Percentiles rank a stretch among this genome's conserved stretches.
phyloP scores from a whole-genome alignment of 1,139 yeast species.

The Zygosaccharomyces sapae region DNA sequence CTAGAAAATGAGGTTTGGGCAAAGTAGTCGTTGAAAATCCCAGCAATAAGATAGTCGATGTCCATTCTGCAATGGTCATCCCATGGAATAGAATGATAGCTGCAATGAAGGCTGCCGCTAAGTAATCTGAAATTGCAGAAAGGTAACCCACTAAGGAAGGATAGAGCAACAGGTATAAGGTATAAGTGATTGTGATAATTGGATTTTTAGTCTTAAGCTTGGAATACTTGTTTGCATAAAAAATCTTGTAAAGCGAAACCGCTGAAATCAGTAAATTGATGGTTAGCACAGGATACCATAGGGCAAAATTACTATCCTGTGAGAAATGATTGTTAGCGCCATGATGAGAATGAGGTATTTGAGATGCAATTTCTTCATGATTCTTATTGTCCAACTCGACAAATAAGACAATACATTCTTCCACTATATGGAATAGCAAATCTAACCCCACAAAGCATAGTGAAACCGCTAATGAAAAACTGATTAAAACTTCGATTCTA shows the following conservation, averaged over 20 bases:
- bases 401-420: conserved; percentile 57
- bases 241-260: conserved; percentile 38
- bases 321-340: conserved; percentile 30
- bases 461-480: conserved; percentile 82
- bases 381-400: conserved; percentile 40
- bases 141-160: conserved; percentile 25
- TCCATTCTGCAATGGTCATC: conserved; percentile 34
- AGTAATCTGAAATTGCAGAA: conserved; percentile 29
- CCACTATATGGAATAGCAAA: conserved; percentile 75
- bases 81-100: conserved; percentile 33
- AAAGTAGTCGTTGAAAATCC: conserved; percentile 34
- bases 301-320: conserved; percentile 38
- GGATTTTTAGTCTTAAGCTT: conserved; percentile 35
- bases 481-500: conserved; percentile 78
- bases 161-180: conserved; percentile 26
- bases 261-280: conserved; percentile 35
- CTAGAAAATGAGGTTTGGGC: conserved; percentile 22
- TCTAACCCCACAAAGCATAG: conserved; percentile 89
- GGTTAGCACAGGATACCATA: conserved; percentile 32
- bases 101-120: conserved; percentile 31
- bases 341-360: conserved; percentile 59
- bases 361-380: conserved; percentile 35
- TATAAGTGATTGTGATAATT: conserved; percentile 31
- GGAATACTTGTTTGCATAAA: conserved; percentile 31
- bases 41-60: conserved; percentile 32